These are phyloP conservation scores for Boletus speciosus DNA, from an alignment of 768 basidiomycete species.

Conservation along the genomic window DNA sequence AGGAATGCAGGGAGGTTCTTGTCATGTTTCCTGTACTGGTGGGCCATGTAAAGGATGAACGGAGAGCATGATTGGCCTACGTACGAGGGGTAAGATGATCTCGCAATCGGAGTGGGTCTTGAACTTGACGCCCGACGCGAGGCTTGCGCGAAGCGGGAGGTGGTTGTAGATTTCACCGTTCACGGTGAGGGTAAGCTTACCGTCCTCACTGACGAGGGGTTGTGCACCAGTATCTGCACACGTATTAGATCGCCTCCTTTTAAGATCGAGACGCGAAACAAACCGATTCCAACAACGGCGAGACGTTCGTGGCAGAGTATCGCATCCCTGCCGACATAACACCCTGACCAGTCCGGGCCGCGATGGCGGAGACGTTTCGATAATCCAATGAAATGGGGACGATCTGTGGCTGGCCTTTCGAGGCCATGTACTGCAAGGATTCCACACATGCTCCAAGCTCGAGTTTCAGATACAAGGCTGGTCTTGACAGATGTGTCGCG, in stretches of 20 bases:
- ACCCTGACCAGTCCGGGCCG: slow-evolving; percentile 99
- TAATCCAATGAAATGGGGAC: slow-evolving; percentile 74
- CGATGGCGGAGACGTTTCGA: slow-evolving; percentile 90
- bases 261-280: slow-evolving; percentile 24
- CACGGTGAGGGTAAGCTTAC: slow-evolving; percentile 80
- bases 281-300: slow-evolving; percentile 97
- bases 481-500: neutral
- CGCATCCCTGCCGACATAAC: slow-evolving; percentile 76
- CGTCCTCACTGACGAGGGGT: slow-evolving; percentile 84
- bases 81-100: slow-evolving; percentile 88
- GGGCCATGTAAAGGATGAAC: neutral
- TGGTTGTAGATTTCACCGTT: slow-evolving; percentile 99
- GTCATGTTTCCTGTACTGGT: slow-evolving; percentile 80
- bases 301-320: slow-evolving; percentile 94
- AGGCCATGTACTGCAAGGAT: slow-evolving; percentile 85
- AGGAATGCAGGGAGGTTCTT: slow-evolving; percentile 74
- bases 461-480: neutral
- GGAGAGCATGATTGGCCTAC: slow-evolving; percentile 19
- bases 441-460: slow-evolving; percentile 69
- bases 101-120: slow-evolving; percentile 99
- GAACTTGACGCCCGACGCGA: slow-evolving; percentile 70
- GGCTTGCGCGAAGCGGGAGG: slow-evolving; percentile 63
- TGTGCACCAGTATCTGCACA: slow-evolving; percentile 90
- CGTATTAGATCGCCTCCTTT: neutral
- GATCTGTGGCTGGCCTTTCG: slow-evolving; percentile 62